phyloP scores from a whole-genome alignment of 129 eudicot species.

The Flaveria sonorensis region DNA sequence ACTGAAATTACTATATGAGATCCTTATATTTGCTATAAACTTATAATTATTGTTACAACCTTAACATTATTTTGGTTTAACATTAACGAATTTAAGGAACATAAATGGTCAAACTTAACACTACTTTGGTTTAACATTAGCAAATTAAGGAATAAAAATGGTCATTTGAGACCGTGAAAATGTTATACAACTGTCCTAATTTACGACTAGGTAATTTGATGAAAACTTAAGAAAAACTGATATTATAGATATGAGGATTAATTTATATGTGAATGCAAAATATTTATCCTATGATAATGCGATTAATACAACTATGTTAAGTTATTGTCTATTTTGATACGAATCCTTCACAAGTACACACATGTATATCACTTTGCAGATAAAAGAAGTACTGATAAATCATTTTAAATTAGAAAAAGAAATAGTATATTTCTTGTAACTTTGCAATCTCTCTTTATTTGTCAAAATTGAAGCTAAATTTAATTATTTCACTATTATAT shows the following conservation, averaged over 20 bases:
- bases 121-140: not conserved
- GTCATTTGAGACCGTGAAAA: not conserved
- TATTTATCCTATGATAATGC: not conserved
- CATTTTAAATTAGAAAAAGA: not conserved
- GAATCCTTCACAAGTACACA: not conserved
- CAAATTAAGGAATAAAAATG: not conserved
- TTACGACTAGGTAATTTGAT: not conserved
- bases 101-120: not conserved
- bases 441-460: not conserved
- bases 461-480: slow-evolving; percentile 1
- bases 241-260: not conserved
- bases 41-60: not conserved
- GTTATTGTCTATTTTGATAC: not conserved
- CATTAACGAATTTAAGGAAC: not conserved
- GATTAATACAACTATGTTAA: not conserved
- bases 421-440: not conserved
- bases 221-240: not conserved
- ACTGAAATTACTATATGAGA: no score
- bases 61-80: not conserved
- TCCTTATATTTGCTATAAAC: no score
- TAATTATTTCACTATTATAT: not conserved
- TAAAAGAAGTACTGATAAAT: not conserved
- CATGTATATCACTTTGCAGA: not conserved
- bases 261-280: not conserved
- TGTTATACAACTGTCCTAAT: not conserved